phyloP scores from a whole-genome alignment of 768 basidiomycete genomes.

The Boletus sp. region DNA sequence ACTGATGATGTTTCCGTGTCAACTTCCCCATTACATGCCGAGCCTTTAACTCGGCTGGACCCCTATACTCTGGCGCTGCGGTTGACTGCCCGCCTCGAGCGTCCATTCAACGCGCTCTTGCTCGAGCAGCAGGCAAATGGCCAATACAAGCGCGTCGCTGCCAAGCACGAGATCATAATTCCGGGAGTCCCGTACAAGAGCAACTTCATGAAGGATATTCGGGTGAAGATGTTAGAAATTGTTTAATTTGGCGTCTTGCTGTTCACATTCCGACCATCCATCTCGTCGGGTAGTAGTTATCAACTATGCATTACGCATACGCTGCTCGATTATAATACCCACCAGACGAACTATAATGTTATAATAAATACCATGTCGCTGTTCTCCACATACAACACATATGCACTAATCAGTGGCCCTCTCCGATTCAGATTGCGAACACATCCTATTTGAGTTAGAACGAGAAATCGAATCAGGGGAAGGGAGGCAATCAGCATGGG shows the following conservation, averaged over 20 bases:
- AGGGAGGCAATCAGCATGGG: no score
- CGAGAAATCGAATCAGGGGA: no score
- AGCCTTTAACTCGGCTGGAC: background rate
- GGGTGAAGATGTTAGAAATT: background rate
- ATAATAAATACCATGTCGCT: no score
- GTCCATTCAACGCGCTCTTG: conserved; percentile 3
- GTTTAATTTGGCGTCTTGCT: background rate
- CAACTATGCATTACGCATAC: no score
- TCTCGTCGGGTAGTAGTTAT: no score
- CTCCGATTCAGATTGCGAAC: no score
- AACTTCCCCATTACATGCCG: background rate
- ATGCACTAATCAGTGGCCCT: no score
- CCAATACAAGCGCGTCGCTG: conserved; percentile 19
- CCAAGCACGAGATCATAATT: conserved; percentile 1
- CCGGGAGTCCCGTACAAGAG: background rate
- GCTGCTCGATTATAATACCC: no score
- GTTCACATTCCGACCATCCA: no score
- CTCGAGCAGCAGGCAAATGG: background rate
- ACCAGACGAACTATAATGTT: no score
- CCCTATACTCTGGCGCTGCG: background rate
- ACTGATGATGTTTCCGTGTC: background rate
- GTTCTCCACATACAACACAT: no score
- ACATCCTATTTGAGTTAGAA: no score
- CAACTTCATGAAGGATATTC: background rate
- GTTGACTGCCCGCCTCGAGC: background rate